Evolutionary conservation across 352 stramenopile species (phyloP).

Genomic region (Globisporangium recalcitrans): DNA sequence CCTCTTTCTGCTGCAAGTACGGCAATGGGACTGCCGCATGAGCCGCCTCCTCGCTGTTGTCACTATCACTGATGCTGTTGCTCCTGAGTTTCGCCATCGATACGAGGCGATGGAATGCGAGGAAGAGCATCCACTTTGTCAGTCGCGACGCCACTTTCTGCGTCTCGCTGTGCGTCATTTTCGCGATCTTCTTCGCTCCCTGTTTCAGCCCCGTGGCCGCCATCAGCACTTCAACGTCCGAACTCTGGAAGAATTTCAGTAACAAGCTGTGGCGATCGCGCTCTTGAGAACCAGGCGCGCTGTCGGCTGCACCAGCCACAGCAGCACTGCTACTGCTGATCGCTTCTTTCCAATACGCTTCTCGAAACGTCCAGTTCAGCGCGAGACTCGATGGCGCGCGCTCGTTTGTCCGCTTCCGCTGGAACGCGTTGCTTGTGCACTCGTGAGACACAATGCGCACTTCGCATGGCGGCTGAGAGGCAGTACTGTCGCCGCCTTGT

Average conservation of each 20-base stretch:
- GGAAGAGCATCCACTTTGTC: slow-evolving; percentile 53
- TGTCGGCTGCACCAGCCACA: neutral
- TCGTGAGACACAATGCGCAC: slow-evolving; percentile 6
- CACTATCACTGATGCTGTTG: neutral
- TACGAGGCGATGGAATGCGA: slow-evolving; percentile 33
- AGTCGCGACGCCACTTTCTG: slow-evolving; percentile 57
- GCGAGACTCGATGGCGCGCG: slow-evolving; percentile 38
- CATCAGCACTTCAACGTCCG: slow-evolving; percentile 52
- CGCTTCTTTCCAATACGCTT: slow-evolving; percentile 33
- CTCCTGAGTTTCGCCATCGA: neutral
- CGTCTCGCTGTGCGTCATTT: slow-evolving; percentile 39
- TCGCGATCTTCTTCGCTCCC: slow-evolving; percentile 58
- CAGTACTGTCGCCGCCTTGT: neutral
- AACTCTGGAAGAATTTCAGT: slow-evolving; percentile 31
- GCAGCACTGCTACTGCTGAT: too few species aligned
- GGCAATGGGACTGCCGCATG: slow-evolving; percentile 9
- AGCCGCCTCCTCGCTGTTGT: neutral
- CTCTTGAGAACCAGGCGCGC: neutral
- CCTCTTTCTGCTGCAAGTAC: slow-evolving; percentile 37
- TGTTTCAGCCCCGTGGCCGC: slow-evolving; percentile 62
- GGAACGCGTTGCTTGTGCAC: slow-evolving; percentile 6
- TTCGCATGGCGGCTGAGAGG: neutral
- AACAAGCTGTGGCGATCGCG: neutral
- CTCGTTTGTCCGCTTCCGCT: slow-evolving; percentile 7
- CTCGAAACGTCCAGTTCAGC: slow-evolving; percentile 46